Evolutionary conservation across 495 filamentous ascomycete species (phyloP), one percentile per base, ranked within the genome.

Genomic region (Amphirosellinia nigrospora): DNA sequence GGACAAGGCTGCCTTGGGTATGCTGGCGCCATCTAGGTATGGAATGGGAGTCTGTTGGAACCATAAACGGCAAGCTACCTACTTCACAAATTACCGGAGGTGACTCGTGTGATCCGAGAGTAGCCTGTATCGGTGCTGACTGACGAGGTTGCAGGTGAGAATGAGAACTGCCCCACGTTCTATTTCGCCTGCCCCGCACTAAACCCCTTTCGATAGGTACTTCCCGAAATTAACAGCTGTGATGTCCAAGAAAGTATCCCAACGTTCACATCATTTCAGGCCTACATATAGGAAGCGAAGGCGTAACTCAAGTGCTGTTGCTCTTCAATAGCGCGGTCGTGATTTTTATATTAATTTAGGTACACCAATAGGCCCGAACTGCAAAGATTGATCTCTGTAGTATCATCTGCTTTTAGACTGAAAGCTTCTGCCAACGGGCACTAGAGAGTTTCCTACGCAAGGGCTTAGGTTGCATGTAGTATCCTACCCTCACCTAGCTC

Each of bases 101-200:
- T 34, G 55, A n/a, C 55, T 58, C 55, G 53, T 56, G 53, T 56
- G 53, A 56, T 30, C 32, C 30, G 19, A 36, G 30, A 58, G 55
- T 58, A 53, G 61, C 61, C 43, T 36, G 61, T 19, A 50, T 64
- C 61, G 61, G 43, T 30, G 63, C 34, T 53, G 30, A 46, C 34
- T 53, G 30, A 46, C 46, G 32, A 46, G 26, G 61, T 55, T 41
- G 21, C 19, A 38, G n/a, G 30, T n/a, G 30, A n/a, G 41, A 62
- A 19, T 7, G 16, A 34, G 2, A 39, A 43, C 30, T 50, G 70
- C 75, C 69, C 73, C 75, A 55, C 73, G 61, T 67, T 70, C 30
- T 38, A 53, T 53, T 58, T 58, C 30, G 69, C 68, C 52, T 75
- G 61, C 73, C 73, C 71, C 75, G 73, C 75, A 70, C 69, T 71